Evolutionary conservation across 176 grass and related monocot species (phyloP), one percentile per base, ranked within the genome.

Genomic region (Ampelocalamus luodianensis): DNA sequence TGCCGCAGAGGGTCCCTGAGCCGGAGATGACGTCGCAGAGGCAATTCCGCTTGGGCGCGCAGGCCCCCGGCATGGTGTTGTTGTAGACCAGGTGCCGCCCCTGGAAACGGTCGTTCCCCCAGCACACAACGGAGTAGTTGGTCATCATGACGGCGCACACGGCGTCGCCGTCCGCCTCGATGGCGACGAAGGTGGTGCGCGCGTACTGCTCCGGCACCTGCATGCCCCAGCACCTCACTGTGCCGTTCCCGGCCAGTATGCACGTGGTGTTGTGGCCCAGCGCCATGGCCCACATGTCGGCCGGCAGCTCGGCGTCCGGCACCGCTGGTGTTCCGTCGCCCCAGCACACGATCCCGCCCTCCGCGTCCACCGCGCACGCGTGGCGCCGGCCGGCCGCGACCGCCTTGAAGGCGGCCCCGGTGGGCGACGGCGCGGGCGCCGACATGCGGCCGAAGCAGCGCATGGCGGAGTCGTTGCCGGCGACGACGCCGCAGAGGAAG

Each of bases 401-500:
- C 20, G 63, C 18, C 27, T 0, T 59, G 58, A 92, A 91, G 0
- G 36, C 37, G 3, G 75, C 82, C 0, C 14, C 4, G 5, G 81
- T 75, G n/a, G 65, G 24, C 6, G 23, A 12, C 3, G 74, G 71
- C 69, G 15, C 22, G 4, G 84, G 87, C 49, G 65, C 70, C 29
- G 66, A 65, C 49, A 97, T 76, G 39, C 43, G 20, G 26, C 85
- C 89, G 74, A 34, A 87, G 84, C 89, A 90, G 59, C 1, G 10
- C 73, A 90, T 49, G 79, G 1, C 16, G 18, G 59, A 56, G 12
- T 1, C 8, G 73, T 86, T 54, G 1, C n/a, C 29, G 1, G 23
- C 15, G 5, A 66, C 12, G 70, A 92, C 37, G 68, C 97, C 97
- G 77, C 97, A 99, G 80, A 96, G 80, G 90, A 99, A 98, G 74